phyloP scores from a whole-genome alignment of 2,329 filamentous ascomycete species.

The Verticillium isaacii region DNA sequence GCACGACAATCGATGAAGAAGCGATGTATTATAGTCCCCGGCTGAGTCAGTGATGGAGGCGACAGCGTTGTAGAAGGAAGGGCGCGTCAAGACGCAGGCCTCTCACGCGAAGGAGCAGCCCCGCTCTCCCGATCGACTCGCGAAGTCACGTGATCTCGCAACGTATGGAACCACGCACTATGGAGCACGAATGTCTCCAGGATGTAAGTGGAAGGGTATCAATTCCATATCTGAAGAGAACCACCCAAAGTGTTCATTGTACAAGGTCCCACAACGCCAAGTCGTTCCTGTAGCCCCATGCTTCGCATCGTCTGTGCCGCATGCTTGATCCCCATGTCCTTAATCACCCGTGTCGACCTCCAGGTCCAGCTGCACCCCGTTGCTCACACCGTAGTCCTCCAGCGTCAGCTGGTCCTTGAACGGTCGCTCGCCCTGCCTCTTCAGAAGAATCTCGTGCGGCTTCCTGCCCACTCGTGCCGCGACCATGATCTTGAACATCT shows the following conservation, averaged over 20 bases:
- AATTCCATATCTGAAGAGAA: neutral
- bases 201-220: neutral
- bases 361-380: conserved; percentile 69
- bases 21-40: too few relatives aligned
- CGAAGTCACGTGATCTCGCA: neutral
- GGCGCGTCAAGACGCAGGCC: neutral
- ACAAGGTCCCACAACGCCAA: neutral
- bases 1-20: too few relatives aligned
- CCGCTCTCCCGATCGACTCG: neutral
- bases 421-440: conserved; percentile 85
- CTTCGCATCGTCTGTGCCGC: neutral
- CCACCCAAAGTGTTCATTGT: neutral
- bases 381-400: conserved; percentile 90
- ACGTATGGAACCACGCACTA: neutral
- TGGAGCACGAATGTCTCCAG: neutral
- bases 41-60: neutral
- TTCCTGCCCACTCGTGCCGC: conserved; percentile 84
- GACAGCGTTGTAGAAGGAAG: neutral
- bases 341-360: conserved; percentile 59
- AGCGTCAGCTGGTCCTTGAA: conserved; percentile 88
- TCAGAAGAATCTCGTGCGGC: conserved; percentile 85
- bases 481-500: conserved; percentile 86
- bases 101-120: neutral
- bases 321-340: conserved; percentile 13
- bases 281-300: neutral